Evolutionary conservation across 805 yeast genomes (phyloP).

Genomic region (Yamadazyma paraphyllophila): DNA sequence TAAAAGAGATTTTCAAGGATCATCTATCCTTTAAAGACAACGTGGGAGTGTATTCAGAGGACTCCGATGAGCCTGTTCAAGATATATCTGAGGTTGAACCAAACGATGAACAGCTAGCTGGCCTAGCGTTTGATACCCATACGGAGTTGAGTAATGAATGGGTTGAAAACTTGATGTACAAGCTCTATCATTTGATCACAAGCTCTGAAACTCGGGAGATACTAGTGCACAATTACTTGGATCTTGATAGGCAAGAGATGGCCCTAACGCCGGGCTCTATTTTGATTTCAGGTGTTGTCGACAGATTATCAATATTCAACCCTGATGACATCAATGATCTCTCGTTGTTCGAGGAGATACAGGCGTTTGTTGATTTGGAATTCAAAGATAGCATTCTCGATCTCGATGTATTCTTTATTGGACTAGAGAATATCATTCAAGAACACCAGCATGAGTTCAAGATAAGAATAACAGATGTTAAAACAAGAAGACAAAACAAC

Average conservation of each 20-base stretch:
- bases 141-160: conserved; percentile 31
- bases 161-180: conserved; percentile 38
- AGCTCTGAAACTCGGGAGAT: conserved; percentile 63
- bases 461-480: conserved; percentile 47
- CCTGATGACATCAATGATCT: conserved; percentile 13
- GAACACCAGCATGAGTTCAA: conserved; percentile 11
- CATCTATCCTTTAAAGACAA: too few relatives aligned
- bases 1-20: conserved; percentile 6
- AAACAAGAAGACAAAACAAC: conserved; percentile 48
- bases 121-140: conserved; percentile 3
- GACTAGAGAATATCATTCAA: conserved; percentile 14
- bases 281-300: conserved; percentile 64
- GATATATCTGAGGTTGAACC: too few relatives aligned
- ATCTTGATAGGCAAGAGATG: conserved; percentile 24
- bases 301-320: conserved; percentile 36
- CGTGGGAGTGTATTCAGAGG: too few relatives aligned
- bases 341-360: conserved; percentile 24
- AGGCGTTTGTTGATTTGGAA: conserved; percentile 16
- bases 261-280: conserved; percentile 26
- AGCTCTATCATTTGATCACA: conserved; percentile 41
- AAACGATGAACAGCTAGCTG: not conserved
- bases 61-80: too few relatives aligned
- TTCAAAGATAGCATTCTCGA: conserved; percentile 19
- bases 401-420: conserved; percentile 20
- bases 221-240: conserved; percentile 51